phyloP scores from a whole-genome alignment of 2,329 filamentous ascomycete genomes.

The Biscogniauxia mediterranea region DNA sequence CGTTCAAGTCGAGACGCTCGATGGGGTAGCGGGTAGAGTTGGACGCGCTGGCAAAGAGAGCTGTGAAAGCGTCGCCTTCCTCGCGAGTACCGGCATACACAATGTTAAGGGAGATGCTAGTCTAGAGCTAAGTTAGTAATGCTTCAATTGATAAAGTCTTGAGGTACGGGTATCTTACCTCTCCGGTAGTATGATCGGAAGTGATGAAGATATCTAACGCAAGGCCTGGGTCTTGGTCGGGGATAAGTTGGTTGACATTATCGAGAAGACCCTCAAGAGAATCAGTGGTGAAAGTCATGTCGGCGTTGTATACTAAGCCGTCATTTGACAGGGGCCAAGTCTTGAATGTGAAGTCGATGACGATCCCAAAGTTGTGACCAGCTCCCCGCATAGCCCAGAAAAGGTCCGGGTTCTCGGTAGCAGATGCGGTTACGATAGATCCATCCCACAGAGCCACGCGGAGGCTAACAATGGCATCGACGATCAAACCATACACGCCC shows the following conservation, averaged over 20 bases:
- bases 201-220: slow-evolving; percentile 9
- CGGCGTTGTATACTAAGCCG: slow-evolving; percentile 10
- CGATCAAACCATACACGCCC: slow-evolving; percentile 40
- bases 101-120: slow-evolving; percentile 6
- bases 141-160: not conserved
- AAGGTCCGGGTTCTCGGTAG: slow-evolving; percentile 34
- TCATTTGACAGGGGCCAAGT: slow-evolving; percentile 10
- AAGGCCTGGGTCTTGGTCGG: slow-evolving; percentile 8
- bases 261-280: slow-evolving; percentile 8
- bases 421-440: slow-evolving; percentile 29
- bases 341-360: slow-evolving; percentile 8
- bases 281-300: slow-evolving; percentile 12
- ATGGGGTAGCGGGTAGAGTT: not conserved
- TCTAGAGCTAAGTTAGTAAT: slow-evolving; percentile 4
- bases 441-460: slow-evolving; percentile 41
- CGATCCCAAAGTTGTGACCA: slow-evolving; percentile 44
- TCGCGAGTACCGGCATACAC: slow-evolving; percentile 9
- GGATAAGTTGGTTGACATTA: slow-evolving; percentile 9
- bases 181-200: not conserved
- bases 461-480: slow-evolving; percentile 40
- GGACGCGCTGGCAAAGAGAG: slow-evolving; percentile 1
- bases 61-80: slow-evolving; percentile 5
- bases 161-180: not conserved
- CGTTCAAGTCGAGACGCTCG: slow-evolving; percentile 6
- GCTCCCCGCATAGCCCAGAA: slow-evolving; percentile 47